Percentiles rank a stretch among this genome's conserved stretches.
Conservation (phyloP, 306 rosid species). For the Spatholobus suberectus region DNA sequence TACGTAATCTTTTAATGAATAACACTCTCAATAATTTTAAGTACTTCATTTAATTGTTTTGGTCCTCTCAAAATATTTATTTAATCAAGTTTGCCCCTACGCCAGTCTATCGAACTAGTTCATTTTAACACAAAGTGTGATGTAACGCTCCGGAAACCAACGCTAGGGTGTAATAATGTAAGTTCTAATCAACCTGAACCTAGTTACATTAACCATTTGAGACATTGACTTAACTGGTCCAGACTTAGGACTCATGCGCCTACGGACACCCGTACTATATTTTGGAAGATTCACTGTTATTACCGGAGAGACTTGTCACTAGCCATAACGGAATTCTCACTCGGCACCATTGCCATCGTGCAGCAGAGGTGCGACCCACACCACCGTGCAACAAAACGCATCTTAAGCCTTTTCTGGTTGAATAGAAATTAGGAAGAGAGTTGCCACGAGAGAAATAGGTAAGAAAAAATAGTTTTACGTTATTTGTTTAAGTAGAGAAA, state of each 20-base stretch:
- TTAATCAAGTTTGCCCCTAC: too few relatives aligned
- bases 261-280: neutral
- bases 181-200: neutral
- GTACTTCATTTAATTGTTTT: too few relatives aligned
- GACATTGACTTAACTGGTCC: neutral
- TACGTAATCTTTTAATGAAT: too few relatives aligned
- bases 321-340: neutral
- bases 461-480: too few relatives aligned
- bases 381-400: neutral
- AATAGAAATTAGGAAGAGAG: too few relatives aligned
- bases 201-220: neutral
- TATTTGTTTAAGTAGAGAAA: too few relatives aligned
- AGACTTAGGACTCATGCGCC: neutral
- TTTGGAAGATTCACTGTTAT: conserved; percentile 5
- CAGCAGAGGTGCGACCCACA: neutral
- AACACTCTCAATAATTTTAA: too few relatives aligned
- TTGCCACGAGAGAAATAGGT: too few relatives aligned
- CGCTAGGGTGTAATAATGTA: neutral
- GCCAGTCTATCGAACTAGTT: too few relatives aligned
- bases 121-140: too few relatives aligned
- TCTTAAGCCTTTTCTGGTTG: neutral
- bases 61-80: too few relatives aligned
- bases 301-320: neutral
- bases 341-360: neutral
- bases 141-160: neutral